Conservation (phyloP, 1,284 basidiomycete genomes). For the Ustilago sp. region DNA sequence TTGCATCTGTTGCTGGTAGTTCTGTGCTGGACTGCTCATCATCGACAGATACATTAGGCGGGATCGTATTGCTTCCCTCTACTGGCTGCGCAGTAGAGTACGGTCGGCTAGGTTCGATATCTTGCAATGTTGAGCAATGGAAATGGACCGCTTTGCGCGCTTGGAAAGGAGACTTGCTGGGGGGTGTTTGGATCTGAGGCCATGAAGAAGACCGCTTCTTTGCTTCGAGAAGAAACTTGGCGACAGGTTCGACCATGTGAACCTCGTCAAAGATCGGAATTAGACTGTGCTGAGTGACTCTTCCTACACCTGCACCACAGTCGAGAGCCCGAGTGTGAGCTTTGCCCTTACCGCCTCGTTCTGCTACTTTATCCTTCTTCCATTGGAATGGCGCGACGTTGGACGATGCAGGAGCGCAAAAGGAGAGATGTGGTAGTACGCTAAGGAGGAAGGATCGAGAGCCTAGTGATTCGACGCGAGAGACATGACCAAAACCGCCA, state of each 20-base stretch:
- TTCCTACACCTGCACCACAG: conserved; percentile 67
- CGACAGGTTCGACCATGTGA: conserved; percentile 67
- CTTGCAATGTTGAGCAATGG: conserved; percentile 64
- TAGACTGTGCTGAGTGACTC: conserved; percentile 65
- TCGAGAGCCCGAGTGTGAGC: conserved; percentile 64
- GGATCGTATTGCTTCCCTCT: conserved; percentile 17
- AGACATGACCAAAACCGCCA: conserved; percentile 66
- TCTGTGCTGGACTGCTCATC: conserved; percentile 11
- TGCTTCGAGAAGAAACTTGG: conserved; percentile 65
- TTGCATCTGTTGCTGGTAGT: background rate
- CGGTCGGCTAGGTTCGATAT: conserved; percentile 58
- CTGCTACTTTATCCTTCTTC: conserved; percentile 48
- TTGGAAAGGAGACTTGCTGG: conserved; percentile 52
- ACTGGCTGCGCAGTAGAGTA: conserved; percentile 33
- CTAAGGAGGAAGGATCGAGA: conserved; percentile 64
- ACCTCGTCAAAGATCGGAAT: conserved; percentile 67
- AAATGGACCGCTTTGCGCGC: conserved; percentile 66
- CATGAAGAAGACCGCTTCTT: conserved; percentile 54
- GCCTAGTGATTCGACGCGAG: conserved; percentile 67
- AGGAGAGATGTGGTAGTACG: conserved; percentile 60
- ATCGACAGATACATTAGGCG: conserved; percentile 38
- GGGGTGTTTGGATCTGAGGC: conserved; percentile 51
- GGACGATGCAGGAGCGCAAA: conserved; percentile 57
- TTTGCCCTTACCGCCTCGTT: conserved; percentile 57
- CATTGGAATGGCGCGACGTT: conserved; percentile 53